Percentiles rank a stretch among this genome's conserved stretches.
phyloP scores from a whole-genome alignment of 2,329 filamentous ascomycete species.

The Mariannaea sp. region DNA sequence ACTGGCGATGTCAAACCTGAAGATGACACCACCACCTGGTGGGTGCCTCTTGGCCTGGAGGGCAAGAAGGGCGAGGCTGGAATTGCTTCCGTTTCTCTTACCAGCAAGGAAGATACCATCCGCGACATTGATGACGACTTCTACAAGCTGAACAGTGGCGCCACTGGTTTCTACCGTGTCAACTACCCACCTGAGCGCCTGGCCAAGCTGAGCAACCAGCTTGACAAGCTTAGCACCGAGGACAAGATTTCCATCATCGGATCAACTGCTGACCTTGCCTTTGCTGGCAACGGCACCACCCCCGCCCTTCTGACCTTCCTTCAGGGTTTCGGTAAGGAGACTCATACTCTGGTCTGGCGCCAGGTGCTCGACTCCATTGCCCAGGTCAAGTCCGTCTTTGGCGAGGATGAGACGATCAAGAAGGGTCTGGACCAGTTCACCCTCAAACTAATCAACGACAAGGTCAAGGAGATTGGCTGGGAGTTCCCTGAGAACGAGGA shows the following conservation, averaged over 20 bases:
- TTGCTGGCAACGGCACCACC: constrained; percentile 84
- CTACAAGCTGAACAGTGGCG: constrained; percentile 92
- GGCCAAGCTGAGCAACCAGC: constrained; percentile 76
- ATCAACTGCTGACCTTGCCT: constrained; percentile 85
- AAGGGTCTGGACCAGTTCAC: constrained; percentile 78
- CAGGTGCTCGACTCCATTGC: constrained; percentile 79
- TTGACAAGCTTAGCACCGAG: constrained; percentile 75
- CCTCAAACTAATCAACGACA: constrained; percentile 74
- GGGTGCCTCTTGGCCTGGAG: constrained; percentile 87
- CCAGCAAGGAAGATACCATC: constrained; percentile 76
- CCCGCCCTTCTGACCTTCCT: constrained; percentile 81
- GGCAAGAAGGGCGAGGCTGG: constrained; percentile 70
- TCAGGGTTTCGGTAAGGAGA: constrained; percentile 81
- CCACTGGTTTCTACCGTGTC: constrained; percentile 87
- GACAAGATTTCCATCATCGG: constrained; percentile 94
- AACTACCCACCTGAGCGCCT: constrained; percentile 90
- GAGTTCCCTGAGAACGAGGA: constrained; percentile 78
- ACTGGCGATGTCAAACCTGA: constrained; percentile 89
- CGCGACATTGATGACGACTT: constrained; percentile 76
- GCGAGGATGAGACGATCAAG: constrained; percentile 72
- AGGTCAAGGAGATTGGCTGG: constrained; percentile 83
- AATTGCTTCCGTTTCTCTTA: constrained; percentile 70
- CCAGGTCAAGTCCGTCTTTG: constrained; percentile 83
- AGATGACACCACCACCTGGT: constrained; percentile 93
- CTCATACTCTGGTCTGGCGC: constrained; percentile 86